phyloP scores from a whole-genome alignment of 2,329 filamentous ascomycete species.

The Diaporthe citri region DNA sequence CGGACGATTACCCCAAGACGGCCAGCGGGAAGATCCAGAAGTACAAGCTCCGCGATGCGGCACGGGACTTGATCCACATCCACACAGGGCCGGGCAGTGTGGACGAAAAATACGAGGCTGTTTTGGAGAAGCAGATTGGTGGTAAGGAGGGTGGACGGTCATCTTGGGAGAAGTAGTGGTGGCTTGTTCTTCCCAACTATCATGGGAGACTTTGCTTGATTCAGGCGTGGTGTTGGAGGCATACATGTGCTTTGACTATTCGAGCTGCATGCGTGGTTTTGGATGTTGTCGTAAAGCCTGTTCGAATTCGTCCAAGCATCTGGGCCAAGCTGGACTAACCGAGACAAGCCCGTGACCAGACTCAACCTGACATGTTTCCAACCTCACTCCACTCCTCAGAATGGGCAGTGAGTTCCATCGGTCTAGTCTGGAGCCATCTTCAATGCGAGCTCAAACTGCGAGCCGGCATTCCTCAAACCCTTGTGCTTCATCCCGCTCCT shows the following conservation, averaged over 20 bases:
- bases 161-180: slow-evolving; percentile 12
- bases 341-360: background rate
- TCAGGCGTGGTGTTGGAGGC: slow-evolving; percentile 23
- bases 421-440: background rate
- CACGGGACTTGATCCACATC: slow-evolving; percentile 51
- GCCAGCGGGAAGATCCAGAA: slow-evolving; percentile 98
- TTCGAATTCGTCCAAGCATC: background rate
- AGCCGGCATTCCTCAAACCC: background rate
- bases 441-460: background rate
- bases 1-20: slow-evolving; percentile 90
- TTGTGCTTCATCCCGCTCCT: background rate
- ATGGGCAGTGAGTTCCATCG: background rate
- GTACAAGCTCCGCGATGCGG: slow-evolving; percentile 83
- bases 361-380: background rate
- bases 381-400: too few relatives aligned
- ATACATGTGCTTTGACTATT: background rate
- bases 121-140: slow-evolving; percentile 24
- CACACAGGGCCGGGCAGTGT: slow-evolving; percentile 15
- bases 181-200: too few relatives aligned
- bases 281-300: background rate
- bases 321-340: background rate
- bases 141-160: background rate
- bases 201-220: background rate
- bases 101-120: slow-evolving; percentile 32
- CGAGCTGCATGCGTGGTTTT: background rate